Percentiles rank a stretch among this genome's conserved stretches.
These are phyloP conservation scores for Pichia membranifaciens DNA, from an alignment of 805 yeast species.

Conservation along the genomic window DNA sequence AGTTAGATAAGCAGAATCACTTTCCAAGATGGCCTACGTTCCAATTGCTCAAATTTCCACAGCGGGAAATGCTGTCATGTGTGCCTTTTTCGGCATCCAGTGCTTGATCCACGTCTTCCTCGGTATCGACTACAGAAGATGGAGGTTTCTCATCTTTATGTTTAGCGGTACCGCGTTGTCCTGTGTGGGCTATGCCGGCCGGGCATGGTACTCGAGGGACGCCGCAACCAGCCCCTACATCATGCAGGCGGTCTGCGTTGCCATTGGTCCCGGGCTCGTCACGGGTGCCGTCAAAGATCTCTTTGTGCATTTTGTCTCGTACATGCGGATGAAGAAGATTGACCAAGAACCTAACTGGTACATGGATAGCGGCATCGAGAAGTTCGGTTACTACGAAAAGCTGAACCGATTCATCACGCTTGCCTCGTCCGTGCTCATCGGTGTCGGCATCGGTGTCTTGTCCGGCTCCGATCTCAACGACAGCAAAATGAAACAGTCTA, in stretches of 20 bases:
- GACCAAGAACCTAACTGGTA: background rate
- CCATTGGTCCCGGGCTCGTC: background rate
- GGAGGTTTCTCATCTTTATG: background rate
- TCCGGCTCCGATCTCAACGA: background rate
- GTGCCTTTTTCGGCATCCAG: background rate
- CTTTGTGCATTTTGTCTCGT: background rate
- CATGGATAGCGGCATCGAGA: background rate
- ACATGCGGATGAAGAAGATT: background rate
- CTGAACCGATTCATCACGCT: background rate
- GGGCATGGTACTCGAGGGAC: background rate
- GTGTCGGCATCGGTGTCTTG: background rate
- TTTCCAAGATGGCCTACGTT: background rate
- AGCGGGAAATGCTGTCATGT: background rate
- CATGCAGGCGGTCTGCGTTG: constrained; percentile 1
- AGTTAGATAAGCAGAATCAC: background rate
- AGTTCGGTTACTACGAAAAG: background rate
- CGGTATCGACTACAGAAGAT: background rate
- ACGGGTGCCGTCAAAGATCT: background rate
- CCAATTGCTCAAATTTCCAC: background rate
- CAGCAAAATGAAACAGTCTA: background rate
- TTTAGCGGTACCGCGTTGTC: background rate
- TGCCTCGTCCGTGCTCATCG: background rate
- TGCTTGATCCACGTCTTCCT: background rate
- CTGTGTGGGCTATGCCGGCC: background rate
- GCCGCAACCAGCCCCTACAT: background rate